Evolutionary conservation across 768 basidiomycete genomes (phyloP), one percentile per base, ranked within the genome.

Genomic region (Crucibulum laeve): DNA sequence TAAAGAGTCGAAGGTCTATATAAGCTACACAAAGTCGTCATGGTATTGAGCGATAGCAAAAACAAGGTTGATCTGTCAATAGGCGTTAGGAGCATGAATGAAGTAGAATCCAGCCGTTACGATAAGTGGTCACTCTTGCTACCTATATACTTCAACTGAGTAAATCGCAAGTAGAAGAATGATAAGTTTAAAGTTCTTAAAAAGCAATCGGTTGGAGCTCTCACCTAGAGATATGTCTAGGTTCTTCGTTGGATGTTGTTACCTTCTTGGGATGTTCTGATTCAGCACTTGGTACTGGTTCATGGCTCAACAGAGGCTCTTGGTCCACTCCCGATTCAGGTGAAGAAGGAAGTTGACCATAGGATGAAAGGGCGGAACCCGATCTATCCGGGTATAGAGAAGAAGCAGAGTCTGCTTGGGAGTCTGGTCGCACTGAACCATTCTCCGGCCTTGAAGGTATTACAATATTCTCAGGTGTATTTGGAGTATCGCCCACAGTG

Each of bases 271-370:
- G 50, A 45, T 59, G 54, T 43, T 58, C 10, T 37, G 8, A 11
- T 18, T 37, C 10, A 37, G 10, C 36, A 11, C 8, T 10, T 10
- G 28, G 28, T 32, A 10, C 15, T 32, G 28, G 10, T 32, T 32
- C 36, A 10, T 10, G 18, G 47, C 53, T 53, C 43, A 73, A 52
- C 33, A 71, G 59, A 24, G 68, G 70, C 50, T 67, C 68, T 52
- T 64, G 63, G 18, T 61, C 61, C 33, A 67, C 42, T 15, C 60
- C 55, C 2, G 69, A 73, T 38, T 72, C 73, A 3, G 69, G 69
- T 22, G 73, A 70, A 40, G 76, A 75, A 30, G 68, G 68, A 28
- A 74, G 58, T 37, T 63, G 57, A 43, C 69, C 70, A 52, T 73
- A 77, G 44, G 62, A 56, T 33, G 58, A 48, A 21, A 60, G 53